Conservation (phyloP, 805 yeast genomes). For the Pichia membranifaciens region DNA sequence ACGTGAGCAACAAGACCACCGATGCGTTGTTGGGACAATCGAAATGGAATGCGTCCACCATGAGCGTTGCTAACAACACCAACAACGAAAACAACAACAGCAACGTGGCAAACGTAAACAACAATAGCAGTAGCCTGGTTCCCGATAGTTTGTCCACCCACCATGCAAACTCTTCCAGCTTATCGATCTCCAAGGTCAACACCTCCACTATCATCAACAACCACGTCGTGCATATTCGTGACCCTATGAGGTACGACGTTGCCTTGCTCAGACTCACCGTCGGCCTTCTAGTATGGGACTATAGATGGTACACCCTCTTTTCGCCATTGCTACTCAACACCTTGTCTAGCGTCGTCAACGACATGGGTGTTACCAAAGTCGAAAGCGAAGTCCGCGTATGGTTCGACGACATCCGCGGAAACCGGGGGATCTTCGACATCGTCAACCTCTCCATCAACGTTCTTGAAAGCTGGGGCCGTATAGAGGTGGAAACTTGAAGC, state of each 20-base stretch:
- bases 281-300: constrained; percentile 92
- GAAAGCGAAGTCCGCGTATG: constrained; percentile 65
- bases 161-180: constrained; percentile 1
- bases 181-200: not conserved
- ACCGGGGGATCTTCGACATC: constrained; percentile 52
- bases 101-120: not conserved
- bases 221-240: constrained; percentile 3
- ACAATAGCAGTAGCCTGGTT: not conserved
- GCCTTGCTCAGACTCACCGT: constrained; percentile 64
- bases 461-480: constrained; percentile 38
- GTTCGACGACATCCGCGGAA: constrained; percentile 44
- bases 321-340: constrained; percentile 61
- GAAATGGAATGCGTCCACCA: constrained; percentile 5
- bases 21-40: not conserved
- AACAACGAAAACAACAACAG: not conserved
- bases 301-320: constrained; percentile 94
- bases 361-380: constrained; percentile 75
- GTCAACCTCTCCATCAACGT: constrained; percentile 47
- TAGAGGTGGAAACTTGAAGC: constrained; percentile 25
- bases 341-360: constrained; percentile 56
- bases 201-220: constrained; percentile 1
- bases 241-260: constrained; percentile 37
- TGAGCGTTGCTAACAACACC: not conserved
- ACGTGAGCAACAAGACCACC: not conserved
- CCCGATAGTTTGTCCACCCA: too few relatives aligned